These are phyloP conservation scores for Aspergillus thermomutatus DNA, from an alignment of 2,329 filamentous ascomycete species.

Conservation along the genomic window DNA sequence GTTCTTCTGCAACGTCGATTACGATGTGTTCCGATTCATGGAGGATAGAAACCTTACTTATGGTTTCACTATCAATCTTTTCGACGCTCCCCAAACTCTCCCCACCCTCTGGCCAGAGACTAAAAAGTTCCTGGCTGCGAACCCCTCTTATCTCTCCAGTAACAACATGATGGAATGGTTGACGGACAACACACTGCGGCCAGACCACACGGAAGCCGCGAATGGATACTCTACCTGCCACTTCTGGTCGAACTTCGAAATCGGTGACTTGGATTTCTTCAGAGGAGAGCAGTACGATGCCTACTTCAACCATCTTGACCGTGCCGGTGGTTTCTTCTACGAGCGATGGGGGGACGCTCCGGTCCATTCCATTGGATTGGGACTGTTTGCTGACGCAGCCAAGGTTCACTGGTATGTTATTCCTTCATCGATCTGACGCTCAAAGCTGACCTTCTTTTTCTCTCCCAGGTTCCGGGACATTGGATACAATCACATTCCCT, in stretches of 20 bases:
- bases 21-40: conserved; percentile 98
- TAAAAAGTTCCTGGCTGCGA: conserved; percentile 78
- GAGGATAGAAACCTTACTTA: conserved; percentile 98
- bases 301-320: conserved; percentile 93
- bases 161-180: conserved; percentile 89
- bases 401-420: conserved; percentile 83
- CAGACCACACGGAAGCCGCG: conserved; percentile 74
- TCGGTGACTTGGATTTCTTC: conserved; percentile 91
- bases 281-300: conserved; percentile 85
- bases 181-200: conserved; percentile 71
- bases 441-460: not conserved
- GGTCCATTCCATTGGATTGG: conserved; percentile 90
- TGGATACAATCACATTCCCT: conserved; percentile 96
- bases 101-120: conserved; percentile 94
- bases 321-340: conserved; percentile 95
- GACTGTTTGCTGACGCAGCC: conserved; percentile 83
- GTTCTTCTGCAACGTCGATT: conserved; percentile 98
- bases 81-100: conserved; percentile 84
- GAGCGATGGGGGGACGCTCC: conserved; percentile 98
- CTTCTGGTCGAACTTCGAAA: conserved; percentile 99
- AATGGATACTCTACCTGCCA: conserved; percentile 97
- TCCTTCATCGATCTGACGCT: not conserved
- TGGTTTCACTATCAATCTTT: conserved; percentile 96
- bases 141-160: conserved; percentile 74
- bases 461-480: conserved; percentile 92